Evolutionary conservation across 1,139 yeast species (phyloP).

Genomic region (Saccharomyces hybrid): DNA sequence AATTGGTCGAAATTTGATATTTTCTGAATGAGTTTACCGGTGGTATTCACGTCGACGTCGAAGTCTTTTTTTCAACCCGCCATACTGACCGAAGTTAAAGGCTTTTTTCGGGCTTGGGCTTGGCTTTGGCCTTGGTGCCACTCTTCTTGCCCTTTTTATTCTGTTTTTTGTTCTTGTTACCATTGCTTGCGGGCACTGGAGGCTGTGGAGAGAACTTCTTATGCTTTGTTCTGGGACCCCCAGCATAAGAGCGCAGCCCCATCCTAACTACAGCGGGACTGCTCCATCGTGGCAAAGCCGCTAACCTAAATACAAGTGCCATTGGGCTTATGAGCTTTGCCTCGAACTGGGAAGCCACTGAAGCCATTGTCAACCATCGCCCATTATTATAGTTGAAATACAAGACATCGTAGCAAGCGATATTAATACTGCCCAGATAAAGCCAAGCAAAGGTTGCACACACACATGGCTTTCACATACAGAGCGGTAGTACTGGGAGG

Average conservation of each 20-base stretch:
- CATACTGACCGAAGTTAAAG: conserved; percentile 14
- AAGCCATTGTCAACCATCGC: neutral
- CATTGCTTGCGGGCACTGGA: neutral
- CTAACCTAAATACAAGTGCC: neutral
- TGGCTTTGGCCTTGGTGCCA: neutral
- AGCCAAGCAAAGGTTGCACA: no score
- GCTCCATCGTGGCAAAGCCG: neutral
- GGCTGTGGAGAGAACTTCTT: neutral
- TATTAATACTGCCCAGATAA: no score
- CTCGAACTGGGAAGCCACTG: neutral
- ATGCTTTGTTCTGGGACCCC: neutral
- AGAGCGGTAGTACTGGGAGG: neutral
- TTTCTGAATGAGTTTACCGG: conserved; percentile 35
- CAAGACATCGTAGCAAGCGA: no score
- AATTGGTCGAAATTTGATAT: conserved; percentile 58
- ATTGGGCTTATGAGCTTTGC: neutral
- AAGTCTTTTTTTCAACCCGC: conserved; percentile 23
- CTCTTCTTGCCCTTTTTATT: neutral
- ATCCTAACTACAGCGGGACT: neutral
- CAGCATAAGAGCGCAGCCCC: neutral
- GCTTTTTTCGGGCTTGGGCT: neutral
- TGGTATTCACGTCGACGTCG: conserved; percentile 8
- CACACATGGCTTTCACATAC: no score
- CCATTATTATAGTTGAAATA: neutral
- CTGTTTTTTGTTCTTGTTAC: neutral